Conservation (phyloP, 805 yeast species). For the Wickerhamiella sergipiensis region DNA sequence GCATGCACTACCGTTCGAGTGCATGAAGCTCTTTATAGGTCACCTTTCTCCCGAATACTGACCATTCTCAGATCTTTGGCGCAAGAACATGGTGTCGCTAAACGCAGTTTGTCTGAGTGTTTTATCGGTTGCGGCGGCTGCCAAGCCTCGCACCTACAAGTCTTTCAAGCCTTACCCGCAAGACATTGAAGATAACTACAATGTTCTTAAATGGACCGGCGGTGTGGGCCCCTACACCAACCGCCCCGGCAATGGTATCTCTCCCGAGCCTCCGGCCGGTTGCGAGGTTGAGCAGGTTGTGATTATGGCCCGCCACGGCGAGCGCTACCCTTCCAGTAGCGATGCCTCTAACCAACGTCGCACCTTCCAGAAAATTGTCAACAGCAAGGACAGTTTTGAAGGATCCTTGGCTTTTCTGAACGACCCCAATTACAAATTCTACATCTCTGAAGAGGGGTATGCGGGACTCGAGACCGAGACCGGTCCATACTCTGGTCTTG, state of each 20-base stretch:
- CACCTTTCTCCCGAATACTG: background rate
- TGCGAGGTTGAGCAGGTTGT: conserved; percentile 38
- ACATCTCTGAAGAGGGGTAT: conserved; percentile 26
- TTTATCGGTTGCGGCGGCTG: background rate
- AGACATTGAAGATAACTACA: conserved; percentile 29
- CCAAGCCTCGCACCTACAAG: background rate
- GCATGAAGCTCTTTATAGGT: background rate
- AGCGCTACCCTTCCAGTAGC: conserved; percentile 29
- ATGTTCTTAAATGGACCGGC: conserved; percentile 32
- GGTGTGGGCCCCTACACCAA: conserved; percentile 38
- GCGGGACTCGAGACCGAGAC: conserved; percentile 28
- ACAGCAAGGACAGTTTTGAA: conserved; percentile 4
- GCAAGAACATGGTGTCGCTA: background rate
- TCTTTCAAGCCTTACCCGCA: conserved; percentile 9
- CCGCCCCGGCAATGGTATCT: conserved; percentile 35
- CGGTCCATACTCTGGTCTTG: conserved; percentile 33
- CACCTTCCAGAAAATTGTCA: conserved; percentile 8
- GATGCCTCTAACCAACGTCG: conserved; percentile 4
- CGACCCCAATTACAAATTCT: conserved; percentile 15
- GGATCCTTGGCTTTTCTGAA: conserved; percentile 13
- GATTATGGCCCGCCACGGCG: conserved; percentile 38
- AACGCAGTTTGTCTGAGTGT: background rate
- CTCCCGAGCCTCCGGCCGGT: conserved; percentile 31
- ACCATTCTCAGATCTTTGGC: background rate
- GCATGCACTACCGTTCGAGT: background rate